Percentiles rank a stretch among this genome's conserved stretches.
Evolutionary conservation across 306 rosid genomes (phyloP).

Genomic region (Carpinus viminea): DNA sequence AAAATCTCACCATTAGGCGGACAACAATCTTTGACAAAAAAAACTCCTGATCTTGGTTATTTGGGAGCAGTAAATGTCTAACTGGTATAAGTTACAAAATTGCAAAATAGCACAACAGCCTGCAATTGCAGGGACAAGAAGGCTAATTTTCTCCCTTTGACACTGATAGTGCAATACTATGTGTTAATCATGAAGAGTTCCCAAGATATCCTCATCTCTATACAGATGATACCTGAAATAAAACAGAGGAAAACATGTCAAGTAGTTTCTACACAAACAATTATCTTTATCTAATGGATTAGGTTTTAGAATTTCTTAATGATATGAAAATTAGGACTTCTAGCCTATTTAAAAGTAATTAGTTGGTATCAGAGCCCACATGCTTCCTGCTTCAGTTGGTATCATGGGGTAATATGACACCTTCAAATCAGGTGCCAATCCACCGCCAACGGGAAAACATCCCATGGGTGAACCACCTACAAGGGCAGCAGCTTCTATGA

Average conservation of each 20-base stretch:
- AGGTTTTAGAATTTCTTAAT: too few relatives aligned
- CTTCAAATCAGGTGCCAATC: too few relatives aligned
- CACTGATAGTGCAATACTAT: background rate
- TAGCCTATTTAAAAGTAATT: too few relatives aligned
- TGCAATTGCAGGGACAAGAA: background rate
- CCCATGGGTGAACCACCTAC: too few relatives aligned
- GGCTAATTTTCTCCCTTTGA: background rate
- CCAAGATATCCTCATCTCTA: conserved; percentile 37
- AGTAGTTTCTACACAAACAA: background rate
- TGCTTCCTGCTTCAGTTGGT: too few relatives aligned
- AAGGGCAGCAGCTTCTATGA: too few relatives aligned
- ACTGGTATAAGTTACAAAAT: background rate
- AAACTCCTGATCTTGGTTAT: background rate
- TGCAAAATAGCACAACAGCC: background rate
- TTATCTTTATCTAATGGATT: too few relatives aligned
- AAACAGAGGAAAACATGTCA: background rate
- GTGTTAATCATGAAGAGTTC: conserved; percentile 29
- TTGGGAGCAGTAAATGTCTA: background rate
- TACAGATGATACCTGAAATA: conserved; percentile 30
- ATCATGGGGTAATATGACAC: too few relatives aligned
- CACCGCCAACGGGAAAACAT: too few relatives aligned
- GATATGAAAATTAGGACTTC: too few relatives aligned
- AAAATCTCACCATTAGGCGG: too few relatives aligned
- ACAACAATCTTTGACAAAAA: background rate
- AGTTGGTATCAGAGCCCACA: too few relatives aligned